Base-by-base conservation (phyloP, 2,329 filamentous ascomycete genomes). In the Diaporthe humulicola region DNA sequence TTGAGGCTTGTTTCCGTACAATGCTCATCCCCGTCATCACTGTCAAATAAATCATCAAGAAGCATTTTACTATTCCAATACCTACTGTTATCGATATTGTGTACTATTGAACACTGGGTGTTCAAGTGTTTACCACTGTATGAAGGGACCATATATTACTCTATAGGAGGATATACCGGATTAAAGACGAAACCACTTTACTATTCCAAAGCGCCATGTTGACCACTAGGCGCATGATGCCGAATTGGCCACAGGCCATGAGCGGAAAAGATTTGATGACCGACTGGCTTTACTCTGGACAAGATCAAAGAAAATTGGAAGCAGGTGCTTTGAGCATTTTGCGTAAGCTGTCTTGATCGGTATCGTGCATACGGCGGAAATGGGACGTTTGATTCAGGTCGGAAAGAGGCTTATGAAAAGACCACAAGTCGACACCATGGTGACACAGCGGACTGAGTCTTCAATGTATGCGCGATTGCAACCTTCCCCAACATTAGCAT, bases 401-500 rank as follows among this genome's bases (percentile, higher is more conserved):
- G 64, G 42, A 33, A 69, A 69, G n/a, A 69, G 28, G 28, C 54
- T 69, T 17, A 69, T 69, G 42, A 69, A 30, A 48, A 69, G 64
- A 69, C 64, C 64, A 54, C 48, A 50, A 15, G 28, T 69, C 30
- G 30, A 69, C 28, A 52, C 45, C 22, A 19, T 14, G 48, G 48
- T 50, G 17, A 69, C 64, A n/a, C 25, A 69, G 45, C 17, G 28
- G 33, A 69, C n/a, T 19, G 64, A 54, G 14, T 50, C 28, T 36
- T 69, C 64, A 38, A 38, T 69, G 8, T 33, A 28, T 50, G 14
- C 48, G 48, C 9, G 19, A 50, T 50, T n/a, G 14, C 48, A 19
- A 50, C 48, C 48, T 50, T 50, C 4, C n/a, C 17, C 3, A 50
- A 50, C 19, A 50, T 50, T 7, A 50, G 48, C 48, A n/a, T 50